Percentiles rank a stretch among this genome's conserved stretches.
phyloP scores from a whole-genome alignment of 2,329 filamentous ascomycete genomes.

The Xylaria digitata region DNA sequence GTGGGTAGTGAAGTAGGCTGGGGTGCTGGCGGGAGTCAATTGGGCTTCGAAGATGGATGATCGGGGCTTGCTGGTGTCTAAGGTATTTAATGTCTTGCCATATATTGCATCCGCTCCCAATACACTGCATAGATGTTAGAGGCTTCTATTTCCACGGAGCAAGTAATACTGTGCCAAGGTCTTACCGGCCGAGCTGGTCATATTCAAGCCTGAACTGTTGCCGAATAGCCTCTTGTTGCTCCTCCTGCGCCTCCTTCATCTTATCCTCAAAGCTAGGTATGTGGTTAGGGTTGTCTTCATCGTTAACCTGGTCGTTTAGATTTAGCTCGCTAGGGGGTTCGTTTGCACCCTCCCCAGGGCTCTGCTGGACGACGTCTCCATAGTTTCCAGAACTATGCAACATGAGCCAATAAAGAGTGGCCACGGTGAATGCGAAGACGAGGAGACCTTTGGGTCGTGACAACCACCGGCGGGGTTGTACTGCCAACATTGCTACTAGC shows the following conservation, averaged over 20 bases:
- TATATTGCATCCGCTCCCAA: slow-evolving; percentile 65
- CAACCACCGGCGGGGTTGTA: slow-evolving; percentile 51
- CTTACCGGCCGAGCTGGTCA: slow-evolving; percentile 52
- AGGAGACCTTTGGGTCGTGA: slow-evolving; percentile 58
- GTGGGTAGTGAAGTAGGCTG: slow-evolving; percentile 56
- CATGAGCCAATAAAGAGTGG: slow-evolving; percentile 59
- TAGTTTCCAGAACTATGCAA: slow-evolving; percentile 52
- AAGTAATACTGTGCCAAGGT: background rate
- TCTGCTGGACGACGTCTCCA: slow-evolving; percentile 17
- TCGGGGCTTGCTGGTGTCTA: slow-evolving; percentile 55
- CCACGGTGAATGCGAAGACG: slow-evolving; percentile 54
- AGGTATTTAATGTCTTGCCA: slow-evolving; percentile 63
- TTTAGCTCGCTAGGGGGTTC: slow-evolving; percentile 25
- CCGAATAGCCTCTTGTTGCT: slow-evolving; percentile 48
- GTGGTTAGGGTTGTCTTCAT: slow-evolving; percentile 28
- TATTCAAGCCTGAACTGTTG: slow-evolving; percentile 57
- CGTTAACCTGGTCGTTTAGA: slow-evolving; percentile 6
- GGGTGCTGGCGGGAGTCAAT: slow-evolving; percentile 49
- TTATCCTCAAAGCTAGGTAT: slow-evolving; percentile 45
- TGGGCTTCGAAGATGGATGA: slow-evolving; percentile 47
- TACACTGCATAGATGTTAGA: slow-evolving; percentile 51
- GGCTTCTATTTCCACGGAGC: slow-evolving; percentile 37
- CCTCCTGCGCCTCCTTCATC: slow-evolving; percentile 49
- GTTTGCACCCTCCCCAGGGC: slow-evolving; percentile 11
- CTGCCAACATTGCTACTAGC: slow-evolving; percentile 48